Percentiles rank a stretch among this genome's conserved stretches.
phyloP scores from a whole-genome alignment of 228 moss, liverwort and hornwort species.

The Sphagnum magellanicum region DNA sequence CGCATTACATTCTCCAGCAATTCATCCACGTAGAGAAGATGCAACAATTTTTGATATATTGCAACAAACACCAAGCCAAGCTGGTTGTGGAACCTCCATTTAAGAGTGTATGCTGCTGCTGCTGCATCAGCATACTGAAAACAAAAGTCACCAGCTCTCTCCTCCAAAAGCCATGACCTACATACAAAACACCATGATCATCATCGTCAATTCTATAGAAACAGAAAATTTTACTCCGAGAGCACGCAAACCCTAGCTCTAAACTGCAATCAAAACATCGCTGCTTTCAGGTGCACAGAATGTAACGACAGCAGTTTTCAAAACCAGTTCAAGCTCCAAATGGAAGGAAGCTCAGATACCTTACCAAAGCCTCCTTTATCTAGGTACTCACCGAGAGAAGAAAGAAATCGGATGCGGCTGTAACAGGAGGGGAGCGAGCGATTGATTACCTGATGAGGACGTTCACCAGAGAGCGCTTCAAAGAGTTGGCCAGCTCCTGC shows the following conservation, averaged over 20 bases:
- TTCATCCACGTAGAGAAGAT: constrained; percentile 94
- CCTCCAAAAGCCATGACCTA: constrained; percentile 90
- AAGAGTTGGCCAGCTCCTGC: constrained; percentile 86
- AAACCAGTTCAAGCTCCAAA: too few species aligned
- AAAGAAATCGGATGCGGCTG: too few species aligned
- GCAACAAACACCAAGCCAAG: constrained; percentile 96
- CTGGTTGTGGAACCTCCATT: constrained; percentile 99
- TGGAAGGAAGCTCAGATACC: too few species aligned
- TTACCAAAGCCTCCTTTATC: too few species aligned
- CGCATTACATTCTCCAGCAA: constrained; percentile 86
- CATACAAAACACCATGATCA: not conserved
- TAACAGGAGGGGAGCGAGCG: too few species aligned
- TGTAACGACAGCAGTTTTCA: too few species aligned
- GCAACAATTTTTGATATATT: constrained; percentile 88
- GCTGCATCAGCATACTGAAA: constrained; percentile 84
- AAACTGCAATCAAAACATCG: too few species aligned
- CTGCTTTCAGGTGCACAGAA: too few species aligned
- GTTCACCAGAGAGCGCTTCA: constrained; percentile 90
- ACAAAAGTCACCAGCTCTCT: constrained; percentile 83
- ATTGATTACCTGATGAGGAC: constrained; percentile 49
- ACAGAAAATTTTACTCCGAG: too few species aligned
- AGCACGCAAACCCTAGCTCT: too few species aligned
- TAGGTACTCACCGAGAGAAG: too few species aligned
- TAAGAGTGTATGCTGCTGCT: constrained; percentile 88
- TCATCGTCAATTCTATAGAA: too few species aligned